phyloP scores from a whole-genome alignment of 1,284 basidiomycete genomes.

The Cerioporus squamosus region DNA sequence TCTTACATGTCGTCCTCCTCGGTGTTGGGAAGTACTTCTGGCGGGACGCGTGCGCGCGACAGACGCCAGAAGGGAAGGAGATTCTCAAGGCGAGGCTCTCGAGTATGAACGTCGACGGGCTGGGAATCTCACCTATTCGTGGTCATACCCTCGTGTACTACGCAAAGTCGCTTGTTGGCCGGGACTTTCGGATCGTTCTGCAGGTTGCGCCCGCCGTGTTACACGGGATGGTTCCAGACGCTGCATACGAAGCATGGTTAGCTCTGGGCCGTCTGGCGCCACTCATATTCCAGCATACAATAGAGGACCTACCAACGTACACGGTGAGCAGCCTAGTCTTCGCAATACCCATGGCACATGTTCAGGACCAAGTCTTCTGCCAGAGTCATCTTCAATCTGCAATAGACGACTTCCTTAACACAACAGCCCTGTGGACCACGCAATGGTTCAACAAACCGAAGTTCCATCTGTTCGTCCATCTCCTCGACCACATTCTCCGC shows the following conservation, averaged over 20 bases:
- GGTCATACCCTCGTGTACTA: conserved; percentile 33
- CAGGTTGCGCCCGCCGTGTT: conserved; percentile 34
- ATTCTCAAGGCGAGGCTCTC: conserved; percentile 24
- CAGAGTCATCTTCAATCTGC: conserved; percentile 14
- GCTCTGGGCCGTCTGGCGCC: conserved; percentile 25
- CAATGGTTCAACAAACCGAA: conserved; percentile 39
- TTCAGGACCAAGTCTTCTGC: background rate
- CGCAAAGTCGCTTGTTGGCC: conserved; percentile 31
- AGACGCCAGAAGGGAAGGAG: conserved; percentile 12
- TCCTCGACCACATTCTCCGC: conserved; percentile 26
- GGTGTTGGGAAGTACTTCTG: conserved; percentile 42
- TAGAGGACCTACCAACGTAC: conserved; percentile 23
- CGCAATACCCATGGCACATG: background rate
- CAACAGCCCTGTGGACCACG: conserved; percentile 24
- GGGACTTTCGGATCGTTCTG: conserved; percentile 30
- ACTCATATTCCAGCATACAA: conserved; percentile 29
- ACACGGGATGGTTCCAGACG: conserved; percentile 22
- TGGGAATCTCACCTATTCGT: conserved; percentile 20
- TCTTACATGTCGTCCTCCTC: conserved; percentile 37
- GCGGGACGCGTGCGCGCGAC: conserved; percentile 32
- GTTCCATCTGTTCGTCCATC: conserved; percentile 34
- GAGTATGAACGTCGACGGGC: conserved; percentile 22
- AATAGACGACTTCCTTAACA: conserved; percentile 23
- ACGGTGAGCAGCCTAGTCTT: conserved; percentile 12
- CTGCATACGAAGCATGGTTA: conserved; percentile 26